Evolutionary conservation across 2,329 filamentous ascomycete genomes (phyloP).

Genomic region (Microsporum canis): DNA sequence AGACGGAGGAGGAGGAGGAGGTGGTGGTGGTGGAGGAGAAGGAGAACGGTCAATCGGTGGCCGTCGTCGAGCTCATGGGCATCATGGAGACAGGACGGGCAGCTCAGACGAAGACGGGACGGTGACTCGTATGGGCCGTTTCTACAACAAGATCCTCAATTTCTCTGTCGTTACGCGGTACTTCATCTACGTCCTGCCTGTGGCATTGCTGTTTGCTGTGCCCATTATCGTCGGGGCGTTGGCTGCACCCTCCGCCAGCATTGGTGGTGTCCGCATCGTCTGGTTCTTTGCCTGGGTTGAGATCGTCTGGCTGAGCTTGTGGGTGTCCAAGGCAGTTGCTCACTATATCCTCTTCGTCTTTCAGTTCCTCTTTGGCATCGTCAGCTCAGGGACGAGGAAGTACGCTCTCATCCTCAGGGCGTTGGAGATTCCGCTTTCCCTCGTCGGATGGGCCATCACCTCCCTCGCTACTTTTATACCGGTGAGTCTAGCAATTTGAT

Average conservation of each 20-base stretch:
- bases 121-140: slow-evolving; percentile 46
- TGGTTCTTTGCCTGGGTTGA: slow-evolving; percentile 58
- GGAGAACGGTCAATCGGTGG: slow-evolving; percentile 15
- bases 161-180: slow-evolving; percentile 54
- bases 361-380: slow-evolving; percentile 50
- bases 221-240: slow-evolving; percentile 53
- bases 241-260: slow-evolving; percentile 35
- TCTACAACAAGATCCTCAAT: slow-evolving; percentile 51
- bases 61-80: slow-evolving; percentile 23
- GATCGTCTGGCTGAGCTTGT: slow-evolving; percentile 52
- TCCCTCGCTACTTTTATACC: slow-evolving; percentile 50
- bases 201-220: slow-evolving; percentile 48
- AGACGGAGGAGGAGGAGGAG: slow-evolving; percentile 13
- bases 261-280: slow-evolving; percentile 46
- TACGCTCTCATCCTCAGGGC: slow-evolving; percentile 49
- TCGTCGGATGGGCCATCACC: slow-evolving; percentile 50
- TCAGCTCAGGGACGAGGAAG: slow-evolving; percentile 53
- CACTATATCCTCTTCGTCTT: slow-evolving; percentile 50
- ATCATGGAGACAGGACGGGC: slow-evolving; percentile 23
- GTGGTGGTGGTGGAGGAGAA: slow-evolving; percentile 13
- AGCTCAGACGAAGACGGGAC: slow-evolving; percentile 42
- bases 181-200: slow-evolving; percentile 49
- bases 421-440: slow-evolving; percentile 49
- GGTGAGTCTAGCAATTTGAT: slow-evolving; percentile 23
- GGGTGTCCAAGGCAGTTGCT: slow-evolving; percentile 50